Evolutionary conservation across 257 asterid genomes (phyloP).

Genomic region (Leonotis leonurus): DNA sequence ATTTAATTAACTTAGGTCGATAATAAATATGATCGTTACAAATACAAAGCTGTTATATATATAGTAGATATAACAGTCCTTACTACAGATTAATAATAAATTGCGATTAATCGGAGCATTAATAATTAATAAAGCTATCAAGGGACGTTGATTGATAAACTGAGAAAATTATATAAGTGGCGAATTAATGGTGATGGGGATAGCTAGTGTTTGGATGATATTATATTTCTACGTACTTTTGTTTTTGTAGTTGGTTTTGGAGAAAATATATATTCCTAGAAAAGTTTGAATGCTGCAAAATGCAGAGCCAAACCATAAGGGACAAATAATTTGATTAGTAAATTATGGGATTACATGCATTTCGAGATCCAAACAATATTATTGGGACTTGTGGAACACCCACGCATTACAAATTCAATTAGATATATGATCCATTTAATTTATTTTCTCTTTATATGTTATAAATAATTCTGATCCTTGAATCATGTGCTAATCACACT

Average conservation of each 20-base stretch:
- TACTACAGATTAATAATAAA: too few relatives aligned
- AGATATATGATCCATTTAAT: constrained; percentile 12
- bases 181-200: not conserved
- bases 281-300: constrained; percentile 25
- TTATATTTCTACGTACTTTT: not conserved
- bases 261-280: constrained; percentile 4
- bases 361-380: constrained; percentile 49
- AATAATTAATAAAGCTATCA: not conserved
- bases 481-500: constrained; percentile 22
- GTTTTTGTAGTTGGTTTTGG: not conserved
- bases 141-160: not conserved
- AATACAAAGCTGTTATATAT: too few relatives aligned
- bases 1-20: not conserved
- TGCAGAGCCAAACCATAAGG: constrained; percentile 30
- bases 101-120: too few relatives aligned
- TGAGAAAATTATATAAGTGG: not conserved
- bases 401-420: constrained; percentile 38
- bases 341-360: constrained; percentile 14
- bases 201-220: not conserved
- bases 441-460: not conserved
- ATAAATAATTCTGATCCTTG: not conserved
- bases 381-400: constrained; percentile 60
- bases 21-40: not conserved
- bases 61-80: too few relatives aligned
- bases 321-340: constrained; percentile 33